These are phyloP conservation scores for Penicillium macrosclerotiorum DNA, from an alignment of 495 filamentous ascomycete species.

Conservation along the genomic window DNA sequence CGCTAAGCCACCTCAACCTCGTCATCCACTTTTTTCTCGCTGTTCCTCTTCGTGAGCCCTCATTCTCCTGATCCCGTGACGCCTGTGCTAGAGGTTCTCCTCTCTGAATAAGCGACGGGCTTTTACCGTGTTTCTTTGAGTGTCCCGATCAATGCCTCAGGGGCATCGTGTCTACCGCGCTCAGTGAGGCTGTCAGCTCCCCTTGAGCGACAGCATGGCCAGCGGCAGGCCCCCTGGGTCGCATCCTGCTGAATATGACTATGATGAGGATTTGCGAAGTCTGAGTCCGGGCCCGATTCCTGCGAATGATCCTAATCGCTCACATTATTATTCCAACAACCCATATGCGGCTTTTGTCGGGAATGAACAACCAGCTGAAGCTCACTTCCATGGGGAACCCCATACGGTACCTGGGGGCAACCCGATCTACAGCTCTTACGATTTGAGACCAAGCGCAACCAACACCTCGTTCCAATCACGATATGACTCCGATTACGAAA, in stretches of 20 bases:
- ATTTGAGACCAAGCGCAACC: too few species aligned
- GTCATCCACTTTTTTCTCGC: slow-evolving; percentile 8
- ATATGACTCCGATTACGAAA: neutral
- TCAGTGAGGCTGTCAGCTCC: slow-evolving; percentile 41
- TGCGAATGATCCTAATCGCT: slow-evolving; percentile 69
- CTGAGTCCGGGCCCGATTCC: slow-evolving; percentile 64
- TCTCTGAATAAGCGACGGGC: slow-evolving; percentile 4
- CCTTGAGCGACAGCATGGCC: slow-evolving; percentile 48
- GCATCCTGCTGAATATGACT: slow-evolving; percentile 56
- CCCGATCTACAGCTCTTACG: slow-evolving; percentile 29
- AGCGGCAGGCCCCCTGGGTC: slow-evolving; percentile 65
- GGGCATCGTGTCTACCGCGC: slow-evolving; percentile 27
- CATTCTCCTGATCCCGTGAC: neutral
- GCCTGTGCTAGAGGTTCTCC: neutral
- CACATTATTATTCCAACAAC: too few species aligned
- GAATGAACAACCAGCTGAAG: slow-evolving; percentile 46
- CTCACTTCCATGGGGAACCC: slow-evolving; percentile 21
- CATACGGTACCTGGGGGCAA: slow-evolving; percentile 28
- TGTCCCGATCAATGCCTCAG: slow-evolving; percentile 45
- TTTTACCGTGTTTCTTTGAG: slow-evolving; percentile 3
- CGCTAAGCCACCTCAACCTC: slow-evolving; percentile 28
- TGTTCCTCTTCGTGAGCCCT: slow-evolving; percentile 1
- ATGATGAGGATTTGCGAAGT: slow-evolving; percentile 71
- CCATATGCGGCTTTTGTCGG: too few species aligned
- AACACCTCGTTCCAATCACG: too few species aligned